Base-by-base conservation (phyloP, 2,329 filamentous ascomycete species). In the Coniochaeta sp. region DNA sequence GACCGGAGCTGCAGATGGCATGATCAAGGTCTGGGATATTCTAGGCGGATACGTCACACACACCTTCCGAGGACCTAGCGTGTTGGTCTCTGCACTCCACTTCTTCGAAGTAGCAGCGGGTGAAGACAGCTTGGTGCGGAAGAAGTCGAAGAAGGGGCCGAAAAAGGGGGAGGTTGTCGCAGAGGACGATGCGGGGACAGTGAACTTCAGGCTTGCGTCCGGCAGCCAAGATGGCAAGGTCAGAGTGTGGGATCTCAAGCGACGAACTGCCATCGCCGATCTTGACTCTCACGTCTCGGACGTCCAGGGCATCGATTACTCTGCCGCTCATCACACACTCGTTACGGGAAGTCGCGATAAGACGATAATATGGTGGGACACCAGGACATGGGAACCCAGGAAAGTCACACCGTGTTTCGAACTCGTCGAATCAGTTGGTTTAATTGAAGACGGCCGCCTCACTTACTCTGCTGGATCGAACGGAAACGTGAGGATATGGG, bases 21-120 rank as follows among this genome's bases (percentile, higher is more conserved):
- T 87, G 1, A 89, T 97, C 61, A 99, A 99, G 68, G 86, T 99
- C 50, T 99, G 92, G 92, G 94, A 99, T 69, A 90, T 99, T 54
- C 77, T 79, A 48, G 89, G 86, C 42, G 94, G 94, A 20, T 97
- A 88, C 67, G 84, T 91, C 28, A 99, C 95, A 26, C 94, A 99
- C 69, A 96, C 90, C 0, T 95, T 99, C 68, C 87, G 92, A 59
- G 91, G 91, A 1, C 92, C 95, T 52, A 91, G 91, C 54, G 91
- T 94, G 9, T 79, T 99, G 20, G 82, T 99, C 4, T 96, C 94
- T 12, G 90, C 94, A 0, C 75, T 99, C 16, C 86, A 86, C 60
- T 97, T 99, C 69, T 99, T 97, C 66, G 86, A 95, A 63, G 75
- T 89, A 14, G 76, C 84, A 22, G 71, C 73, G 10, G 65, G 64